Conservation (phyloP, 176 grass and related monocot species). For the Zizania latifolia region DNA sequence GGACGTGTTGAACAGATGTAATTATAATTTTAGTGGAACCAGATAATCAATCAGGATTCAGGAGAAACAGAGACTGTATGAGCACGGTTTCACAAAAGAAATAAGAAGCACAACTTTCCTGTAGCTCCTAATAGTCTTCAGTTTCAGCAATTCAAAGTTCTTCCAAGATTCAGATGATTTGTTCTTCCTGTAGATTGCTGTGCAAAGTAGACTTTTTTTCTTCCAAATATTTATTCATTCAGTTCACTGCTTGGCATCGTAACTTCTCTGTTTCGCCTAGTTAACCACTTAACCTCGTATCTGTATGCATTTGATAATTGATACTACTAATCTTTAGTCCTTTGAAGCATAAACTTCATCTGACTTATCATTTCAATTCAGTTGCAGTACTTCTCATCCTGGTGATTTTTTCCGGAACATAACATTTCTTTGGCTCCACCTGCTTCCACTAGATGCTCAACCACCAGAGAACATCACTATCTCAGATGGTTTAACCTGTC, state of each 20-base stretch:
- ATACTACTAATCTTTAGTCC: background rate
- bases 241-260: no score
- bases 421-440: background rate
- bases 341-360: background rate
- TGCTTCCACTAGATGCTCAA: constrained; percentile 13
- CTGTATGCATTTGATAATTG: background rate
- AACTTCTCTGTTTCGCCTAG: no score
- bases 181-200: background rate
- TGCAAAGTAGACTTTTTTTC: background rate
- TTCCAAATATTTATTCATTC: background rate
- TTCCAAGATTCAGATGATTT: background rate
- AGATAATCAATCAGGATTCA: background rate
- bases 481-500: constrained; percentile 13
- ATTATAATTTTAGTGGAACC: background rate
- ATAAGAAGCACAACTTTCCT: background rate
- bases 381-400: constrained; percentile 8
- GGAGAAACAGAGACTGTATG: background rate
- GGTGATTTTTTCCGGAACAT: constrained; percentile 21
- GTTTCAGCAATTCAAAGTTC: background rate
- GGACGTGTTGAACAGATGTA: background rate
- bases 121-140: background rate
- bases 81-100: background rate
- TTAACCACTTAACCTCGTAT: no score
- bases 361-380: background rate
- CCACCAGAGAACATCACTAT: background rate